Evolutionary conservation across 257 asterid species (phyloP).

Genomic region (Galeopsis tetrahit): DNA sequence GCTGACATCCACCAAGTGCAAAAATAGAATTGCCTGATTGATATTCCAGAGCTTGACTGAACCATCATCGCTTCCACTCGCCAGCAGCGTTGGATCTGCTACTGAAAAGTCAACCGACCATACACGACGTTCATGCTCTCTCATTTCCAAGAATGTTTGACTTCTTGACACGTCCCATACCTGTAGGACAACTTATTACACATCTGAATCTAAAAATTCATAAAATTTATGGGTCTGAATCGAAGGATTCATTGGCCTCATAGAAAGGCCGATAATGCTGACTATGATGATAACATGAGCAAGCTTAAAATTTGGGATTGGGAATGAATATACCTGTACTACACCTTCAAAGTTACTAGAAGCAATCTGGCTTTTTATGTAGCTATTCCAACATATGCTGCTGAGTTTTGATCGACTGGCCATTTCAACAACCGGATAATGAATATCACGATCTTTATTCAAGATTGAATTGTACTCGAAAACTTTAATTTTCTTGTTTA

Average conservation of each 20-base stretch:
- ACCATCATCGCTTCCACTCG: constrained; percentile 99
- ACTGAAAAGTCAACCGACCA: constrained; percentile 97
- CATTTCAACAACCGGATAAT: constrained; percentile 97
- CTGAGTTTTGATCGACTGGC: constrained; percentile 88
- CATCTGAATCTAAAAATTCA: no score
- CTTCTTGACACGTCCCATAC: constrained; percentile 96
- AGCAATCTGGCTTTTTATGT: constrained; percentile 94
- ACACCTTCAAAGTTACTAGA: constrained; percentile 98
- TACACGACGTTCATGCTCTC: constrained; percentile 89
- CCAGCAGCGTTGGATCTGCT: constrained; percentile 95
- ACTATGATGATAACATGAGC: not conserved
- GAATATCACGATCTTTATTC: constrained; percentile 81
- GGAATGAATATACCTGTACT: constrained; percentile 68
- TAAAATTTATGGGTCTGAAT: no score
- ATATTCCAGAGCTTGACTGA: constrained; percentile 98
- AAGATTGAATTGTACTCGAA: constrained; percentile 81
- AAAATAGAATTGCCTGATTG: constrained; percentile 99
- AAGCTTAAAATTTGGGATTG: not conserved
- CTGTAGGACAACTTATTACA: constrained; percentile 21
- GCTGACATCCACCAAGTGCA: constrained; percentile 96
- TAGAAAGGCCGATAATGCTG: not conserved
- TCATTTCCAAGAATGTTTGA: constrained; percentile 92
- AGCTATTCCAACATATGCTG: constrained; percentile 96
- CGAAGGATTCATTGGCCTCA: no score
- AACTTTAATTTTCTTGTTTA: constrained; percentile 94